Evolutionary conservation across 805 yeast species (phyloP).

Genomic region (Cyberlindnera americana): DNA sequence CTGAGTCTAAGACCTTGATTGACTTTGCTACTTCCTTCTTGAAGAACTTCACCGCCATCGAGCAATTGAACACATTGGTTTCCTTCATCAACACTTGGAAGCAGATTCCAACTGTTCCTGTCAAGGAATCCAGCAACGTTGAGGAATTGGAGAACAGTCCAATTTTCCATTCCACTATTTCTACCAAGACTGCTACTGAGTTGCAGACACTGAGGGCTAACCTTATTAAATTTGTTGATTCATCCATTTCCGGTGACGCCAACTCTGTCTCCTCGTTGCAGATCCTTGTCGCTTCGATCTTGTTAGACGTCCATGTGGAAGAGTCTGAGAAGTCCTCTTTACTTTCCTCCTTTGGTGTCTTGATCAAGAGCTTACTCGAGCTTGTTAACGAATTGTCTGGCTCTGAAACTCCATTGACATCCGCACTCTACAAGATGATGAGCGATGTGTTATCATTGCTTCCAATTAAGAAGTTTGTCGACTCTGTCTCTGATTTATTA

Average conservation of each 20-base stretch:
- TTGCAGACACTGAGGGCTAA: slow-evolving; percentile 45
- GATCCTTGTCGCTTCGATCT: slow-evolving; percentile 48
- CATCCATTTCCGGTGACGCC: slow-evolving; percentile 32
- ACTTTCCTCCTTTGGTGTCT: slow-evolving; percentile 18
- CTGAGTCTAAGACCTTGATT: slow-evolving; percentile 62
- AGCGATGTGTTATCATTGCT: slow-evolving; percentile 62
- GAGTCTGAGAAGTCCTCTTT: slow-evolving; percentile 11
- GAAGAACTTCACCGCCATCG: slow-evolving; percentile 61
- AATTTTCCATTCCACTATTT: slow-evolving; percentile 58
- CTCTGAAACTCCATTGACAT: neutral
- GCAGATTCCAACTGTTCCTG: slow-evolving; percentile 35
- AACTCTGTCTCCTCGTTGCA: slow-evolving; percentile 46
- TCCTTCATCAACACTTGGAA: slow-evolving; percentile 51
- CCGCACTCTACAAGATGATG: slow-evolving; percentile 35
- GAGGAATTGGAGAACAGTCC: slow-evolving; percentile 46
- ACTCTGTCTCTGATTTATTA: slow-evolving; percentile 48
- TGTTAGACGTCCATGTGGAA: slow-evolving; percentile 37
- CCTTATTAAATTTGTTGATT: slow-evolving; percentile 55
- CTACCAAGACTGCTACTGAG: slow-evolving; percentile 47
- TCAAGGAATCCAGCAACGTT: slow-evolving; percentile 21
- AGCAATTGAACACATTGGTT: slow-evolving; percentile 56
- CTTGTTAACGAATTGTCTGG: slow-evolving; percentile 26
- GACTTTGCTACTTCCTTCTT: slow-evolving; percentile 73
- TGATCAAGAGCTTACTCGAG: slow-evolving; percentile 20
- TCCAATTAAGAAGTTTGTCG: slow-evolving; percentile 71